Evolutionary conservation across 2,329 filamentous ascomycete species (phyloP), one percentile per base, ranked within the genome.

Genomic region (Venturia carpophila): DNA sequence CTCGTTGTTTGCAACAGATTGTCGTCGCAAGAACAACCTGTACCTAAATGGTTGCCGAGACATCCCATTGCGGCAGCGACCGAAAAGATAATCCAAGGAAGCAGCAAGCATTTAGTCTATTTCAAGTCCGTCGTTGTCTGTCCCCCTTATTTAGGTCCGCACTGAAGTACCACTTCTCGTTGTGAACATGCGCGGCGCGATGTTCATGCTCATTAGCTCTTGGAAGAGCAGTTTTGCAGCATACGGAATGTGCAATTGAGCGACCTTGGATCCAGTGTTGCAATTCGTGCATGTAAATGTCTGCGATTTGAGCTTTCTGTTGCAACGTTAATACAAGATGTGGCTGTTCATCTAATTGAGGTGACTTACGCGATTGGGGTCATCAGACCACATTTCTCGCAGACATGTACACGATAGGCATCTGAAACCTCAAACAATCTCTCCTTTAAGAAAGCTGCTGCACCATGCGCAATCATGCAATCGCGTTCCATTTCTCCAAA

Each of bases 401-500:
- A 99, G 73, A 99, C 89, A 78, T 99, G 94, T 67, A 99, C 94
- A 76, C 92, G 85, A 84, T 97, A 99, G 45, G 94, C 93, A 80
- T 99, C 94, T 64, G 91, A 96, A 62, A 99, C 94, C 75, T 97
- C 93, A 73, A 99, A 97, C 66, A 99, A 79, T 72, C 94, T 87
- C 82, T 99, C 94, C 80, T 99, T 99, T 74, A 99, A 79, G 84
- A 99, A 99, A 1, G 92, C 89, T 64, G 91, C 93, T 3, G 95
- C 94, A 75, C 94, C 94, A 76, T 99, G 95, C n/a, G 95, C 92
- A 81, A 99, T 99, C 94, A 99, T 99, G 77, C 94, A 99, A 85
- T 99, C 95, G 80, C 95, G 93, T 79, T 99, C 95, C 94, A 99
- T 99, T 83, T 99, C 94, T 87, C 94, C 94, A 86, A 99, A 99